Evolutionary conservation across 202 grass and related monocot genomes (phyloP), one percentile per base, ranked within the genome.

Genomic region (Carex sylvatica): DNA sequence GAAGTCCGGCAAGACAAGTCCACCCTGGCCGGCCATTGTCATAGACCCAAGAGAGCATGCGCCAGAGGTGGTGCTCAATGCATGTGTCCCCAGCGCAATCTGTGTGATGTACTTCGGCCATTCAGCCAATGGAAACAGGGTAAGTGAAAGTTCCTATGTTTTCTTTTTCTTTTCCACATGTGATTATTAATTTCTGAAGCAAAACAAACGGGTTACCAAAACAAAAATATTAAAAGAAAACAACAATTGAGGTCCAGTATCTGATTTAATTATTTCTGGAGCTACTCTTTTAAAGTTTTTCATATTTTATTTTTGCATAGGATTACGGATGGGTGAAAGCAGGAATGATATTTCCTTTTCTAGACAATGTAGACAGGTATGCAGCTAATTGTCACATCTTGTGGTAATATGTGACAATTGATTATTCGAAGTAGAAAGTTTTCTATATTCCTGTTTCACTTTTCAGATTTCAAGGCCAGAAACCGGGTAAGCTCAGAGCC

Each of bases 81-180:
- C 91, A 19, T 96, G 93, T 30, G 47, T 96, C 8, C 88, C 96
- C 1, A 88, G 89, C 0, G 91, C 96, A 4, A 68, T 90, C 55
- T 99, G 93, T n/a, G 89, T 99, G 66, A 96, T 96, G 96, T 99
- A 93, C 72, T 96, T 99, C 2, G 88, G 96, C 9, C 76, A 83
- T 68, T 87, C 93, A 22, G 70, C 74, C 61, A 80, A 83, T 16
- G 88, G 94, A 20, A 76, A 61, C 81, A 93, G 95, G 92, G 95
- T 98, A 91, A 80, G 24, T 28, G 26, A 11, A 68, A 65, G 36
- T 77, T 65, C 56, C 19, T 77, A 11, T 82, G 6, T 76, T 79
- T 70, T 20, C 18, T 44, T 16, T 20, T 68, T 74, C 2, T 19
- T 84, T 68, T 80, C 69, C 63, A 15, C 71, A 80, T 65, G 1